Evolutionary conservation across 306 rosid genomes (phyloP), one percentile per base, ranked within the genome.

Genomic region (Vigna radiata): DNA sequence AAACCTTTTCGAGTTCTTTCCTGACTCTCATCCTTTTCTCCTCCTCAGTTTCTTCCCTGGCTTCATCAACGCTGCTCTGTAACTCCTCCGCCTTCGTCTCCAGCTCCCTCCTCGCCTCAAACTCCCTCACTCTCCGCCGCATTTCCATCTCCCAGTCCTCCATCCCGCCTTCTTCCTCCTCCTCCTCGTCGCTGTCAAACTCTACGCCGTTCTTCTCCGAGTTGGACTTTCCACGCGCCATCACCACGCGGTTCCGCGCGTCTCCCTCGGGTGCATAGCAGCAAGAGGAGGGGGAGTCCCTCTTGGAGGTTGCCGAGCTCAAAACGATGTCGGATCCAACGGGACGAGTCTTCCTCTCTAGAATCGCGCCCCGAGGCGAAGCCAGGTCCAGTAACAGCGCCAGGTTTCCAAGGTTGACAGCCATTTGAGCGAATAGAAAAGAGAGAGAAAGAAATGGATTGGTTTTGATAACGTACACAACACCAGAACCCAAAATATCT

Each of bases 71-170:
- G 53, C 54, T 83, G 76, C 87, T 89, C 89, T 85, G 93, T 85
- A 95, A 77, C 78, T 95, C 98, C 77, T 95, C 97, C 0, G 96
- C 97, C 54, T 88, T 95, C 89, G 88, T 95, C 87, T 77, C 97
- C 19, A 95, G 80, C 86, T 92, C 98, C 59, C 77, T 92, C 79
- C 86, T 88, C 76, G 92, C 98, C 82, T 95, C 98, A 16, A 95
- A 84, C 82, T 90, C 97, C 87, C 86, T 92, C 72, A 89, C 70
- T 73, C 90, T 83, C 87, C 82, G 77, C 73, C 94, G 87, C 93
- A 95, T 86, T 81, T 79, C 90, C 83, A 72, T 89, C 90, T 94
- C 93, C 94, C 94, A 94, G 10, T 88, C 91, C 4, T 84, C 90
- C 4, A 27, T 50, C 68, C 81, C 90, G 8, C 77, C 65, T 16